Evolutionary conservation across 129 eudicot genomes (phyloP), one percentile per base, ranked within the genome.

Genomic region (Saussurea involucrata): DNA sequence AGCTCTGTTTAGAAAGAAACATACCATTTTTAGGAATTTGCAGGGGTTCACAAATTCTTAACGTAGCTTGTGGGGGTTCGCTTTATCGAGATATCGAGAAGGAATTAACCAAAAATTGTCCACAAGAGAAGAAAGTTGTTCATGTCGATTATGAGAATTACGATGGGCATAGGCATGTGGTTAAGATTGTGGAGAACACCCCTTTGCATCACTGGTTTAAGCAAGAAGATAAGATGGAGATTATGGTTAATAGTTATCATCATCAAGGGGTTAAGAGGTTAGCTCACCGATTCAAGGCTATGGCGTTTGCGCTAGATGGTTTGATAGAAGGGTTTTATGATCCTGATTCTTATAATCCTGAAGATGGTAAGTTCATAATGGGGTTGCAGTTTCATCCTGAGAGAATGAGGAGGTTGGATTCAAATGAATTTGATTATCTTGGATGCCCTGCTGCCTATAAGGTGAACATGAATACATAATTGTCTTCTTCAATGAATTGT

Each of bases 341-440:
- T 66, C 96, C 97, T 1, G 95, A 92, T 82, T 87, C 87, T 21
- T 95, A 88, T 83, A 85, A 89, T 74, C 99, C 99, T 0, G 96
- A 86, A 31, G 97, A 95, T 81, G 99, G 97, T 1, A 89, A 95
- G 92, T 95, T 95, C 58, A 92, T 95, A 10, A 95, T 95, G 99
- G 99, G 99, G 15, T 85, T 95, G 4, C 99, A 95, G 78, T 95
- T 95, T 78, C 99, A 92, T 83, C 99, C 97, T 2, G 99, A 95
- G 76, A 83, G 97, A 13, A 95, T 95, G 97, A 89, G 96, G 83
- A 68, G 60, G 21, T 24, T 49, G 24, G 79, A 83, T 74, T 82
- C 94, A 2, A 89, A 92, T 75, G 94, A 89, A 66, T 95, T 95
- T 18, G 97, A 92, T 72, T 92, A 95, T 74, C 96, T 94, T 9